Conservation (phyloP, 345 rosid species). For the Salix brachista region DNA sequence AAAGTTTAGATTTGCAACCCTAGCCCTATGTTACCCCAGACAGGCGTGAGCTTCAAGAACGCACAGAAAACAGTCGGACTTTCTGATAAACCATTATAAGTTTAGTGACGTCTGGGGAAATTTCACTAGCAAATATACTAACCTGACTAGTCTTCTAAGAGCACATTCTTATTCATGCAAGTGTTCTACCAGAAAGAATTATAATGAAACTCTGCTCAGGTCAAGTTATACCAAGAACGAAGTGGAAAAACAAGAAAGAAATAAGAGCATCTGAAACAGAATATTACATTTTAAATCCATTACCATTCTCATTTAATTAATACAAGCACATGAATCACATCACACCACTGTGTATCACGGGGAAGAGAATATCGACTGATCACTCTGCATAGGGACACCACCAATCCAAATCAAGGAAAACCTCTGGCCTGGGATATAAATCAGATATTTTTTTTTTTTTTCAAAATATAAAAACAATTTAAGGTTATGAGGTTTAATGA, state of each 20-base stretch:
- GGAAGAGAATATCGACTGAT: neutral
- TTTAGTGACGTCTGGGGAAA: neutral
- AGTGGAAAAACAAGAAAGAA: neutral
- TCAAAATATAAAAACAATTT: no score
- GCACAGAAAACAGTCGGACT: neutral
- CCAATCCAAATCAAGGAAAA: no score
- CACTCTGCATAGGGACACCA: neutral
- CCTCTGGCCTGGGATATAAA: no score
- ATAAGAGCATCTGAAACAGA: no score
- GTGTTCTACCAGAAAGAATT: neutral
- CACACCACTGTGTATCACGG: neutral
- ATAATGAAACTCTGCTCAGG: no score
- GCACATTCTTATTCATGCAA: neutral
- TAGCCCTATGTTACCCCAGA: neutral
- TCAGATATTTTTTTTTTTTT: no score
- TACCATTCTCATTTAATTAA: neutral
- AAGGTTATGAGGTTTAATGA: no score
- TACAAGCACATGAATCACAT: neutral
- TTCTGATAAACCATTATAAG: neutral
- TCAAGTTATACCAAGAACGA: no score
- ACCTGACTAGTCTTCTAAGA: neutral
- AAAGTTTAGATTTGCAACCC: neutral
- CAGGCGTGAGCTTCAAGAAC: neutral
- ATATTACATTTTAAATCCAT: neutral
- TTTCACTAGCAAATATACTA: neutral